Evolutionary conservation across 1,139 yeast species (phyloP).

Genomic region (Diutina rugosa): DNA sequence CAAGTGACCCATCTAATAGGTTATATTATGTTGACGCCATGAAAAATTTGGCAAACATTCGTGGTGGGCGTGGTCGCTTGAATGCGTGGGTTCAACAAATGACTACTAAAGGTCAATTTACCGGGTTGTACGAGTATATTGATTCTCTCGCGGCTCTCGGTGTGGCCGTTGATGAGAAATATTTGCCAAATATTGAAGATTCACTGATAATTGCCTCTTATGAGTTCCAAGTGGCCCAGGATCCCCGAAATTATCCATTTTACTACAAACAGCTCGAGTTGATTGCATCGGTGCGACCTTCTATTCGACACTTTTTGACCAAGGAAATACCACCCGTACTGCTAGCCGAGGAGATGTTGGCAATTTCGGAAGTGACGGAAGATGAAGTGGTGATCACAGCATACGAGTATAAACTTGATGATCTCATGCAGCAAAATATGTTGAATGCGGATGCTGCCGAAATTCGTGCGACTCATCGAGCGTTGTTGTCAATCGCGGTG

Average conservation of each 20-base stretch:
- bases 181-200: slow-evolving; percentile 18
- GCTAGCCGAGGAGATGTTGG: slow-evolving; percentile 51
- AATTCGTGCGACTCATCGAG: slow-evolving; percentile 20
- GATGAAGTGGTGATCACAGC: slow-evolving; percentile 69
- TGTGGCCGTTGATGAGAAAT: slow-evolving; percentile 11
- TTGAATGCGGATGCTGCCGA: slow-evolving; percentile 26
- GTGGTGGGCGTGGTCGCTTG: neutral
- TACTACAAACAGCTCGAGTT: slow-evolving; percentile 23
- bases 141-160: slow-evolving; percentile 44
- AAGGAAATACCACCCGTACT: slow-evolving; percentile 41
- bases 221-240: slow-evolving; percentile 20
- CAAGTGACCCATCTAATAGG: slow-evolving; percentile 38
- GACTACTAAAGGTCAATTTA: slow-evolving; percentile 30
- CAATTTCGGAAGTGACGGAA: slow-evolving; percentile 53
- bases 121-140: slow-evolving; percentile 49
- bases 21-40: slow-evolving; percentile 62
- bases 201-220: slow-evolving; percentile 34
- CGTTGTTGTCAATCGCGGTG: slow-evolving; percentile 29
- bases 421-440: slow-evolving; percentile 53
- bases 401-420: slow-evolving; percentile 47
- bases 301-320: slow-evolving; percentile 30
- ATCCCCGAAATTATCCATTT: slow-evolving; percentile 22
- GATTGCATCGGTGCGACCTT: slow-evolving; percentile 28
- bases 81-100: neutral
- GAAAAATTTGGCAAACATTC: slow-evolving; percentile 10